These are phyloP conservation scores for Zygnema circumcarinatum DNA, from an alignment of 139 green algal genomes.

Conservation along the genomic window DNA sequence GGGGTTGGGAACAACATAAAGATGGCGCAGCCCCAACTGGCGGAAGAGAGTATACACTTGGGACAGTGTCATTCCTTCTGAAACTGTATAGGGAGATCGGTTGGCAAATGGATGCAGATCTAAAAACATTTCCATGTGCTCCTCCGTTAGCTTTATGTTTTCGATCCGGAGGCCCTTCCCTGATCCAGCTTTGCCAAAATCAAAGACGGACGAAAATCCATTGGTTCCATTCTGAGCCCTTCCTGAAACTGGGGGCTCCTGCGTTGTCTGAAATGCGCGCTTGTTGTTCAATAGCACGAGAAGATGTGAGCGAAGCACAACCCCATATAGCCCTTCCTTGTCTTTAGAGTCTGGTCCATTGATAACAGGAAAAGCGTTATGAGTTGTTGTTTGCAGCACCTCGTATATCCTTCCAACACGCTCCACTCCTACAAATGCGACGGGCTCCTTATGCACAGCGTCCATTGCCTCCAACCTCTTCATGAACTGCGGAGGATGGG, in stretches of 20 bases:
- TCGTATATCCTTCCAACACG: slow-evolving; percentile 22
- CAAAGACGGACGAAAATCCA: slow-evolving; percentile 9
- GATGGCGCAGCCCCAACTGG: slow-evolving; percentile 85
- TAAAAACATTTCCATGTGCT: slow-evolving; percentile 52
- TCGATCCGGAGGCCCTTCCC: slow-evolving; percentile 48
- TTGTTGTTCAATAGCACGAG: slow-evolving; percentile 61
- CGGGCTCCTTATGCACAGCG: not conserved
- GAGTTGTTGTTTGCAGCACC: slow-evolving; percentile 6
- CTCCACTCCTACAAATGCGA: slow-evolving; percentile 42
- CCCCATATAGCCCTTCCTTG: slow-evolving; percentile 13
- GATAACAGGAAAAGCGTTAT: slow-evolving; percentile 59
- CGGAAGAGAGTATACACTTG: slow-evolving; percentile 81
- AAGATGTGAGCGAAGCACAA: slow-evolving; percentile 54
- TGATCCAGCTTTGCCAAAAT: slow-evolving; percentile 59
- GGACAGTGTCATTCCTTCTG: slow-evolving; percentile 56
- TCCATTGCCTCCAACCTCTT: slow-evolving; percentile 28
- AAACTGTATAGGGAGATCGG: slow-evolving; percentile 44
- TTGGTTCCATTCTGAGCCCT: not conserved
- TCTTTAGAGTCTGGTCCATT: not conserved
- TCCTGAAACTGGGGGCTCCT: not conserved
- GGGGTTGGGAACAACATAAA: slow-evolving; percentile 81
- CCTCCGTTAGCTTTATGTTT: slow-evolving; percentile 50
- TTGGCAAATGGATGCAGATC: slow-evolving; percentile 57
- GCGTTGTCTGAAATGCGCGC: slow-evolving; percentile 47
- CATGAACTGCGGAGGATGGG: slow-evolving; percentile 46